Evolutionary conservation across 441 rosid genomes (phyloP), one percentile per base, ranked within the genome.

Genomic region (Aleurites moluccanus): DNA sequence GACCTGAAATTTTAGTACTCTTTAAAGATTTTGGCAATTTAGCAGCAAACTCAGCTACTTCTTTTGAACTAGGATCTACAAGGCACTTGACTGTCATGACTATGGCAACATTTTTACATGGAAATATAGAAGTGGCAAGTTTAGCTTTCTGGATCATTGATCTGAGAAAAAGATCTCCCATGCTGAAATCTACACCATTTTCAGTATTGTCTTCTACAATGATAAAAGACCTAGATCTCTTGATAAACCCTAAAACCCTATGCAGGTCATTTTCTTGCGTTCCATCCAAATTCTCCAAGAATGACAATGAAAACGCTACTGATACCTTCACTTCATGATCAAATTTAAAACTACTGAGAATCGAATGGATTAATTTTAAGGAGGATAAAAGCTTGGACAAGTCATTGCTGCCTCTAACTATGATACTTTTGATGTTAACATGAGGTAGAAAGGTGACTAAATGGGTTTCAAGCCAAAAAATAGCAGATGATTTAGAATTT

Each of bases 381-480:
- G 79, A 21, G 11, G 82, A 73, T 11, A 81, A 79, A 61, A 88
- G 73, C 81, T 71, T 76, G 28, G 76, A 68, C 40, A 83, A 64
- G 73, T 81, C 79, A 45, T 47, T 70, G 55, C 20, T 53, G 33
- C 77, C 78, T 35, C 67, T 69, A 27, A 88, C 52, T 35, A 77
- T 52, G 20, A 87, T 64, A 81, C 82, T 84, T 70, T 68, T 78
- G 72, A 81, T 67, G 66, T 80, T 72, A 21, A 83, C 76, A 72
- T 56, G 76, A 9, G 81, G 83, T 13, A 73, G 65, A 71, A 52
- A 67, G 45, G 80, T 7, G 10, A 73, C 61, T 6, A 77, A 55
- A 57, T 75, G 76, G 59, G 84, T 60, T 78, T 85, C 73, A 25
- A 86, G 78, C 88, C 85, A 85, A 10, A 82, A 83, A 68, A 68